Base-by-base conservation (phyloP, 768 basidiomycete genomes). In the Cystofilobasidium capitatum region DNA sequence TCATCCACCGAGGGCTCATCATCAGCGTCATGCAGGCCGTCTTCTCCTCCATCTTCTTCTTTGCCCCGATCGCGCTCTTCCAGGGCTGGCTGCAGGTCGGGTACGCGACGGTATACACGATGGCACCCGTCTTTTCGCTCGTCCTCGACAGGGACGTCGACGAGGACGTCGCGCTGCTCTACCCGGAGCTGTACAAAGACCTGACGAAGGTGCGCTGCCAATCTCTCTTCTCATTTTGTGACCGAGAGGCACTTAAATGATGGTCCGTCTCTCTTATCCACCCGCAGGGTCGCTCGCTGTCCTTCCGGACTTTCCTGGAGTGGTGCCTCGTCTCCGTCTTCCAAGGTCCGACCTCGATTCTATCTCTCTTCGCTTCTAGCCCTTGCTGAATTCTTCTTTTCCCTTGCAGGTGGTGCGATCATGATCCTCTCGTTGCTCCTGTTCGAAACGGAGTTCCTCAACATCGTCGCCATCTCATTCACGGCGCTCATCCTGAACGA, bases 31-130 rank as follows among this genome's bases (percentile, higher is more conserved):
- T 99, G 83, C 96, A 99, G 78, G 92, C 93, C 20, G 91, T 94
- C 9, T 97, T 93, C 75, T 90, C 88, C 10, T 85, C 89, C 2
- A 92, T 92, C 44, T 91, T 91, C 76, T 90, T 89, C 76, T 91
- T 91, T 78, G 90, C 89, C 20, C 94, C 96, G 2, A 98, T 99
- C 71, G 93, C 94, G 1, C 78, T 99, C 65, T 99, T 98, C 77
- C 96, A 98, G 73, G 94, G 93, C 0, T 99, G 92, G 92, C 79
- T 99, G 64, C 88, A 97, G 86, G 90, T 88, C 36, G 94, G 96
- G 16, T 96, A 96, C 76, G 92, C 91, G 24, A 94, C 92, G 9
- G 81, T 92, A 17, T 94, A 98, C 74, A 98, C 94, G 8, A 98
- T 98, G 93, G 91, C 91, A 0, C 96, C 94, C 1, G 93, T 97